phyloP scores from a whole-genome alignment of 2,329 filamentous ascomycete genomes.

The Magnaporthiopsis poae region DNA sequence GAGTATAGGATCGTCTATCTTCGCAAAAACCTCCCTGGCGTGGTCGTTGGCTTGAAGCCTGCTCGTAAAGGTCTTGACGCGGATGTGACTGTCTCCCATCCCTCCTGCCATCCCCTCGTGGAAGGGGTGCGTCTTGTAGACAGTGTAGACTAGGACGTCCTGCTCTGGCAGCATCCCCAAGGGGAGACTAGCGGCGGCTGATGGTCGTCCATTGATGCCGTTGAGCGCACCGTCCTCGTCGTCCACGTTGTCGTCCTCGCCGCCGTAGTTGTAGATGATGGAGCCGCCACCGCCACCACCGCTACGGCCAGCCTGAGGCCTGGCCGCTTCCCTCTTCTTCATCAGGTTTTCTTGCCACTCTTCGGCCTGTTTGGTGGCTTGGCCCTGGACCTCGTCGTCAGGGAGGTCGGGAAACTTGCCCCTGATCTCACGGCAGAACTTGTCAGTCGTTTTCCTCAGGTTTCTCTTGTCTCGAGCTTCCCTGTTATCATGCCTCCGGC shows the following conservation, averaged over 20 bases:
- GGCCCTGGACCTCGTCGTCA: background rate
- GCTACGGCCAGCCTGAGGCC: background rate
- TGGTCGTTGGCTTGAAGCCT: slow-evolving; percentile 12
- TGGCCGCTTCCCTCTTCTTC: background rate
- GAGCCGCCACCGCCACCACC: background rate
- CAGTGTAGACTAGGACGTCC: slow-evolving; percentile 12
- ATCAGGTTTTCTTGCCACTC: background rate
- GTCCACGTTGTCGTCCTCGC: background rate
- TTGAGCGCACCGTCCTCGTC: background rate
- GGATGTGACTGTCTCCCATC: slow-evolving; percentile 7
- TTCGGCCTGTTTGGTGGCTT: background rate
- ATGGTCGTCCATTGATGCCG: background rate
- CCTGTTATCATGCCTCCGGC: background rate
- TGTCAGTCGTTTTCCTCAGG: background rate
- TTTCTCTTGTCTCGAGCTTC: background rate
- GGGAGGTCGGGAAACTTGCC: background rate
- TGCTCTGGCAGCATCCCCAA: background rate
- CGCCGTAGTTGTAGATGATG: background rate
- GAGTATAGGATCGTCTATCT: background rate
- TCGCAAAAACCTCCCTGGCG: slow-evolving; percentile 4
- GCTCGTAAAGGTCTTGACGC: slow-evolving; percentile 10
- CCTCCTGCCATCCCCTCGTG: background rate
- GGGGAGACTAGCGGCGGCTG: background rate
- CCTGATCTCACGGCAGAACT: background rate
- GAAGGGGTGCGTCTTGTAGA: slow-evolving; percentile 11